A percentile compares a stretch with the other conserved stretches of the same genome.
These are phyloP conservation scores for Coemansia asiatica DNA, from an alignment of 192 early-diverging fungal genomes.

Conservation along the genomic window DNA sequence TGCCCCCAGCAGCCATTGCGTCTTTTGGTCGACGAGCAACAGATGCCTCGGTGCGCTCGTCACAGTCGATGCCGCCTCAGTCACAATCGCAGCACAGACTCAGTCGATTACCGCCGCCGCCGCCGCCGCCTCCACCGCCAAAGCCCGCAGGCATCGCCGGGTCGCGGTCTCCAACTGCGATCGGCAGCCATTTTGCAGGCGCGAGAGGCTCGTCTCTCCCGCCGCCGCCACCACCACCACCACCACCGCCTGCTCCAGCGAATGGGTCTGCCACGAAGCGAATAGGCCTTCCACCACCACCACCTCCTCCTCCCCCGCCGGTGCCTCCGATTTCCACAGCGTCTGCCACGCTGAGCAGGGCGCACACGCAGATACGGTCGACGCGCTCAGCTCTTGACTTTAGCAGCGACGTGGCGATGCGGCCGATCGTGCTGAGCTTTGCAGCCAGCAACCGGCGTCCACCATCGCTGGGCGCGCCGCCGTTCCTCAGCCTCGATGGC, in stretches of 20 bases:
- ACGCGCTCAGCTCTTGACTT: conserved; percentile 40
- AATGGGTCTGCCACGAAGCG: not conserved
- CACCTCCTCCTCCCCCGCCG: conserved; percentile 26
- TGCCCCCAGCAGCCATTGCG: conserved; percentile 15
- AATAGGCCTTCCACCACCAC: conserved; percentile 17
- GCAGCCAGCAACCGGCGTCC: conserved; percentile 34
- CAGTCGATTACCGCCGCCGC: conserved; percentile 17
- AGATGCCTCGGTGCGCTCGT: conserved; percentile 13
- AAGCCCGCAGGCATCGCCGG: conserved; percentile 36
- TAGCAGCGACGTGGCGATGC: conserved; percentile 28
- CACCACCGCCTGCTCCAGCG: conserved; percentile 14
- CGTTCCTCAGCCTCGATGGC: conserved; percentile 37
- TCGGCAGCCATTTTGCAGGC: not conserved
- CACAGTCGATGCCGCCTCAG: conserved; percentile 16
- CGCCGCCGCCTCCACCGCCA: conserved; percentile 25
- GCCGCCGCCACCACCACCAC: conserved; percentile 28
- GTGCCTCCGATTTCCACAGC: not conserved
- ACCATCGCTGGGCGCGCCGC: conserved; percentile 37
- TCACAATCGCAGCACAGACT: conserved; percentile 4
- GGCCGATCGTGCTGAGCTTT: conserved; percentile 28
- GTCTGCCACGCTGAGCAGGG: conserved; percentile 1
- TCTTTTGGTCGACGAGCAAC: conserved; percentile 19
- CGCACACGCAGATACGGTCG: conserved; percentile 12
- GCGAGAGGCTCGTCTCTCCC: conserved; percentile 15
- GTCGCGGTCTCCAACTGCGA: not conserved